A percentile compares a stretch with the other conserved stretches of the same genome.
These are phyloP conservation scores for Myxozyma monticola DNA, from an alignment of 805 yeast species.

Conservation along the genomic window DNA sequence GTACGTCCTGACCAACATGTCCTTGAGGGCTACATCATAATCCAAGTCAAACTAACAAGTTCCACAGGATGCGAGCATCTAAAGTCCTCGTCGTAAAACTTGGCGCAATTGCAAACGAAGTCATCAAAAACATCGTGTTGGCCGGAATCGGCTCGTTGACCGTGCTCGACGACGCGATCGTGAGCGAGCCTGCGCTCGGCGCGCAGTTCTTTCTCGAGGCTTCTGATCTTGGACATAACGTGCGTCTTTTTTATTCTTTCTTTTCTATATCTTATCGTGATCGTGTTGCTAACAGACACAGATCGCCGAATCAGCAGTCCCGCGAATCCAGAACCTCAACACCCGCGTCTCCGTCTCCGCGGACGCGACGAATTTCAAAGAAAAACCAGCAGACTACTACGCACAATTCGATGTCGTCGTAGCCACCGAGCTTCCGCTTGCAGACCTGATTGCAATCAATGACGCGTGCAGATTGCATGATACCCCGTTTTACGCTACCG, in stretches of 20 bases:
- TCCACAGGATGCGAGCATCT: slow-evolving; percentile 60
- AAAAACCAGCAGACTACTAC: slow-evolving; percentile 44
- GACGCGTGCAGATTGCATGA: slow-evolving; percentile 52
- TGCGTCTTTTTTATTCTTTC: slow-evolving; percentile 1
- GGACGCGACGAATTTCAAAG: slow-evolving; percentile 39
- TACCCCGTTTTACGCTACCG: slow-evolving; percentile 68
- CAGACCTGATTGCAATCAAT: slow-evolving; percentile 53
- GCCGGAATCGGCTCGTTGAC: slow-evolving; percentile 84
- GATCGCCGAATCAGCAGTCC: slow-evolving; percentile 56
- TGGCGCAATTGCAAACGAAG: slow-evolving; percentile 78
- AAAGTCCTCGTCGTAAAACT: slow-evolving; percentile 67
- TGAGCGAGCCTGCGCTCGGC: slow-evolving; percentile 63
- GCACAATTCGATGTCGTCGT: slow-evolving; percentile 66
- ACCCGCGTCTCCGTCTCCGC: slow-evolving; percentile 64
- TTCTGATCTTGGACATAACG: slow-evolving; percentile 52
- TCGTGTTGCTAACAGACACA: neutral
- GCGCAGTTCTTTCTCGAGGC: slow-evolving; percentile 71
- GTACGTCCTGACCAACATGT: slow-evolving; percentile 12
- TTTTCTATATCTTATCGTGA: neutral
- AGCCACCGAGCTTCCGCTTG: slow-evolving; percentile 60
- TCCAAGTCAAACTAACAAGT: neutral
- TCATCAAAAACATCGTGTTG: slow-evolving; percentile 77
- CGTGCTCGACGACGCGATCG: slow-evolving; percentile 59
- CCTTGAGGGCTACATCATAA: neutral
- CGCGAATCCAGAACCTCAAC: slow-evolving; percentile 69